Evolutionary conservation across 225 moss, liverwort and hornwort species (phyloP).

Genomic region (Pleurozium schreberi): DNA sequence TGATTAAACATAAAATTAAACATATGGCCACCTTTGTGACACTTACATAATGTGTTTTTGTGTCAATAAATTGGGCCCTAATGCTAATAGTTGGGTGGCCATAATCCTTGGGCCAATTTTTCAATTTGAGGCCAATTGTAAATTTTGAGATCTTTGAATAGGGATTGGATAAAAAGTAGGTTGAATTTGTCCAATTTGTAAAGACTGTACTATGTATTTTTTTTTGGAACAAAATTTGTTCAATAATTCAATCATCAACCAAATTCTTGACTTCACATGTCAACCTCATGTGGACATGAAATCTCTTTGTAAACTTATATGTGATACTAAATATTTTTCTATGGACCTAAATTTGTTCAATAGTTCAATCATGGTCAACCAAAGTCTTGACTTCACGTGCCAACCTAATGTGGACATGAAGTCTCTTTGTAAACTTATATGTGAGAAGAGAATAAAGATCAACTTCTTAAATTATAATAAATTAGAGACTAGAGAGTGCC

Average conservation of each 20-base stretch:
- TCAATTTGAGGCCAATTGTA: neutral
- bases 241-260: no score
- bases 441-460: neutral
- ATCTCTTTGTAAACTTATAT: no score
- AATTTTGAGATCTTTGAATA: neutral
- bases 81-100: neutral
- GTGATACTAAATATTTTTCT: neutral
- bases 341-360: neutral
- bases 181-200: neutral
- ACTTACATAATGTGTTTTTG: no score
- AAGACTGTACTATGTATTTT: no score
- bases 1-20: no score
- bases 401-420: fast-evolving
- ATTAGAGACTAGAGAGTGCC: neutral
- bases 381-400: neutral
- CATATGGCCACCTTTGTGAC: no score
- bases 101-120: neutral
- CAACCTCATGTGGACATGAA: no score
- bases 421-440: neutral
- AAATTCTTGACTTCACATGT: no score
- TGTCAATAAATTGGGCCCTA: no score
- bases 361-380: neutral
- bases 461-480: neutral
- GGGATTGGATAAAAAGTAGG: neutral
- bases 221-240: no score